phyloP scores from a whole-genome alignment of 805 yeast genomes.

The Zygotorulaspora chibaensis region DNA sequence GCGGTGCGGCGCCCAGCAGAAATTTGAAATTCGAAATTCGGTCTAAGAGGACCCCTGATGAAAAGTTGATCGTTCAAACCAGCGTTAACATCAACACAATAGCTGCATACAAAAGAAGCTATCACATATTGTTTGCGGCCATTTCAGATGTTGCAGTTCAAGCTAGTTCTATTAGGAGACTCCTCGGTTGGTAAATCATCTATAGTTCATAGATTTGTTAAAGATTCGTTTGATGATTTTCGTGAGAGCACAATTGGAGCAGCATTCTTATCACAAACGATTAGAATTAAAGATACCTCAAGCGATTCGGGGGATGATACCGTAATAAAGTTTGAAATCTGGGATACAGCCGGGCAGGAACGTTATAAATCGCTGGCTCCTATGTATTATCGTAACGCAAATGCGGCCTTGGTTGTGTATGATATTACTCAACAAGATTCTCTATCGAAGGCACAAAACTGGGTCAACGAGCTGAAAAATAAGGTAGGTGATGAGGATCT shows the following conservation, averaged over 20 bases:
- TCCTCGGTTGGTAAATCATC: constrained; percentile 83
- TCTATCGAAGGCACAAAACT: constrained; percentile 71
- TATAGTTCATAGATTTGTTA: constrained; percentile 74
- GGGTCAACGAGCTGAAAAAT: constrained; percentile 88
- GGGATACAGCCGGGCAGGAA: constrained; percentile 98
- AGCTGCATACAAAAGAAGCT: neutral
- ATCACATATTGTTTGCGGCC: neutral
- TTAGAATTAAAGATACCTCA: constrained; percentile 34
- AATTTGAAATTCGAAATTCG: neutral
- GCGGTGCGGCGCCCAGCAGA: no score
- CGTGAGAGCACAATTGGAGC: constrained; percentile 98
- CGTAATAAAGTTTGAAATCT: constrained; percentile 55
- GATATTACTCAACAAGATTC: constrained; percentile 72
- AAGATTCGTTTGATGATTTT: constrained; percentile 66
- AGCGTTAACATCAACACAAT: neutral
- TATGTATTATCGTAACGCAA: constrained; percentile 76
- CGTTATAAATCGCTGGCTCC: constrained; percentile 79
- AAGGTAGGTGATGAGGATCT: constrained; percentile 70
- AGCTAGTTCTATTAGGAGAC: constrained; percentile 73
- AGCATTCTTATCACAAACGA: constrained; percentile 84
- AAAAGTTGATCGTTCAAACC: neutral
- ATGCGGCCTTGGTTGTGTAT: constrained; percentile 82
- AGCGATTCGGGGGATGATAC: constrained; percentile 20
- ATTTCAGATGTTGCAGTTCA: constrained; percentile 46
- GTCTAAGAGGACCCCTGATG: neutral